Conservation (phyloP, 306 rosid species). For the Neltuma alba region DNA sequence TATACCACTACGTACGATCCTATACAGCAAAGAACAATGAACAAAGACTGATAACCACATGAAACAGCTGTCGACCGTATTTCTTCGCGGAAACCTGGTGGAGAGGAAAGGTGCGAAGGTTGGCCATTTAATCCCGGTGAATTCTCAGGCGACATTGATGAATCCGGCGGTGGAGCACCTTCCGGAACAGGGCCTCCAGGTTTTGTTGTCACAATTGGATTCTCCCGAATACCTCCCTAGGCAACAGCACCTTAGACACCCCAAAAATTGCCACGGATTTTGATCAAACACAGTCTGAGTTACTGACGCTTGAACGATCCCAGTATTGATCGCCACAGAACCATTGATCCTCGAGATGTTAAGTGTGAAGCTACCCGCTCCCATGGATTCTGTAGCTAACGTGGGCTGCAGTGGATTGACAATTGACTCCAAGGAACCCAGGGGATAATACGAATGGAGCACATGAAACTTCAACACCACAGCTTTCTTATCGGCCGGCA, state of each 20-base stretch:
- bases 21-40: constrained; percentile 64
- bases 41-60: constrained; percentile 38
- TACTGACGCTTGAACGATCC: constrained; percentile 74
- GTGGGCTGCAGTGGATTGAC: constrained; percentile 98
- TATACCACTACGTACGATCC: constrained; percentile 76
- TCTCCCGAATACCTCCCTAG: constrained; percentile 79
- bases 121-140: constrained; percentile 50
- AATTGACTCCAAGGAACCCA: constrained; percentile 83
- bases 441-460: constrained; percentile 85
- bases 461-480: constrained; percentile 85
- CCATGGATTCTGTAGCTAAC: constrained; percentile 85
- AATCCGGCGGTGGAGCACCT: constrained; percentile 59
- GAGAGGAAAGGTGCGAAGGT: constrained; percentile 70
- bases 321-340: constrained; percentile 78
- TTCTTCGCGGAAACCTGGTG: constrained; percentile 64
- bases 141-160: constrained; percentile 57
- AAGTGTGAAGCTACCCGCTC: constrained; percentile 86
- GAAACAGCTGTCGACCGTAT: constrained; percentile 50
- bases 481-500: constrained; percentile 81
- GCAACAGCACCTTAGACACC: constrained; percentile 80
- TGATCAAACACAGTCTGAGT: constrained; percentile 93
- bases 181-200: constrained; percentile 38
- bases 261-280: constrained; percentile 96
- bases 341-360: constrained; percentile 83
- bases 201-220: constrained; percentile 42